Evolutionary conservation across 2,329 filamentous ascomycete genomes (phyloP), one percentile per base, ranked within the genome.

Genomic region (Aschersonia sp.): DNA sequence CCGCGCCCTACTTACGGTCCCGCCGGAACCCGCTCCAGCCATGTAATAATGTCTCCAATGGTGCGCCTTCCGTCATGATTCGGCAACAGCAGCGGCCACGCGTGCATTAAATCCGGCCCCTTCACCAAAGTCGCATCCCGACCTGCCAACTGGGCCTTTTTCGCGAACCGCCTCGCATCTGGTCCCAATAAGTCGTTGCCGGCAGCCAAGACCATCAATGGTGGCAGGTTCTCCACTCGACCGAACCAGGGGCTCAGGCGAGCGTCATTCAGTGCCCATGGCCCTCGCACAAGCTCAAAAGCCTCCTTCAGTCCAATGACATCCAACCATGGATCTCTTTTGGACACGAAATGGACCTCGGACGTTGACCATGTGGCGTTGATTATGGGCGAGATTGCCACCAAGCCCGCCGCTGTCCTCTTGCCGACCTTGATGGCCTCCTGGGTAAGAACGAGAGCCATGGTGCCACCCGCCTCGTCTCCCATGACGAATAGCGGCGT

Each of bases 41-140:
- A 64, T 29, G 54, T 44, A 0, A 62, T 48, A 38, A 63, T 58
- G 47, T 49, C 54, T 4, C 60, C 54, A 29, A 59, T 45, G 1
- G 60, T 59, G 31, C 53, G 47, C 12, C 48, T 51, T 3, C 54
- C 59, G 48, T 64, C 61, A 30, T 55, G 54, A 4, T 61, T 54
- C 30, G 48, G 5, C 28, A 59, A 54, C 4, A 63, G 40, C 35
- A 63, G 29, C 4, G 59, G 59, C 60, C 61, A 64, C 6, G 59
- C 59, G 35, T 64, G 61, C 45, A 62, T 52, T 61, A 64, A 57
- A 5, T 57, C 59, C 50, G 58, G 54, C 10, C 61, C 60, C 10
- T 56, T 42, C 4, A 62, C 52, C 7, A 61, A 45, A 35, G 59
- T 59, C 29, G 58, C 56, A 40, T 59, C 52, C 9, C 55, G 49